Evolutionary conservation across 1,284 basidiomycete species (phyloP), one percentile per base, ranked within the genome.

Genomic region (Fomes fomentarius): DNA sequence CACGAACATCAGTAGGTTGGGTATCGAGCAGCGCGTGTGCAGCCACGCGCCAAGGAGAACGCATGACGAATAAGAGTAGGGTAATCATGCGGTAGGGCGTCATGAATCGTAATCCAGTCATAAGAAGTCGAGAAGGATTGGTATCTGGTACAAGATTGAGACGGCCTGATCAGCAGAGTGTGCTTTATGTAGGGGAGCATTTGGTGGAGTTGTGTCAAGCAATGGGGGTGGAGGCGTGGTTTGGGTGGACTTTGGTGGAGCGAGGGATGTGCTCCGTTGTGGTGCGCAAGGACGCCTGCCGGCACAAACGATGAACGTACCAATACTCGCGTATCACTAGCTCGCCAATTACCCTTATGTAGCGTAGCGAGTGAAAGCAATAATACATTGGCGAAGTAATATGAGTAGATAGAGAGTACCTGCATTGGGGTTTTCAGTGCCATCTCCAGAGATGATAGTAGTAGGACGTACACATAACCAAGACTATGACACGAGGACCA

Each of bases 1-100:
- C 47, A 33, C 40, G 44, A 28, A 14, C 28, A 24, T 33, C 17
- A 10, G 12, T 9, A 6, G 42, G 7, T 1, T 30, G 41, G 15
- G 39, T 34, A 41, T 47, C 30, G 25, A 25, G n/a, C 15, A 37
- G 42, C 11, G 37, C 12, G 21, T 19, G 24, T 24, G 44, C 43
- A 5, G n/a, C 28, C 2, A 52, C 42, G 35, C 34, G 51, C 25
- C 45, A 45, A 39, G 45, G 56, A 42, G 54, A 57, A 17, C 50
- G 48, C 11, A 52, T 38, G 40, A 56, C 22, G 22, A 56, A 50
- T 35, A 57, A 50, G n/a, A 57, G 41, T 25, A 54, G 30, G 4
- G 48, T 44, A 37, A 41, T 52, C 19, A 47, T 51, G 50, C 52
- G 26, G 28, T 46, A 57, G 40, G 56, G 17, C 56, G 54, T 57